Evolutionary conservation across 2,329 filamentous ascomycete species (phyloP), one percentile per base, ranked within the genome.

Genomic region (Diaporthe nobilis): DNA sequence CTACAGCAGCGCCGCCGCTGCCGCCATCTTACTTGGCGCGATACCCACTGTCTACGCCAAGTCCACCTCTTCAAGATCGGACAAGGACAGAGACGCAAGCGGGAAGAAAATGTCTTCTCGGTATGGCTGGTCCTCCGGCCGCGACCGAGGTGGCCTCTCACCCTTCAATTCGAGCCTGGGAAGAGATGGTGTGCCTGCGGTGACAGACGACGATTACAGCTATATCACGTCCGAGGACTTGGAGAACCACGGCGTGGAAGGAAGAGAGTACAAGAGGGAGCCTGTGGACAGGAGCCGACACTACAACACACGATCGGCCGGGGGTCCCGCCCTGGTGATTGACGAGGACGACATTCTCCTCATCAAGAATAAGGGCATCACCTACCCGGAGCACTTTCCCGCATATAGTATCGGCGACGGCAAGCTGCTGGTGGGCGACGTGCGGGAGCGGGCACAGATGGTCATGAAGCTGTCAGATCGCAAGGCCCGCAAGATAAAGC

Each of bases 141-240:
- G 86, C 77, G 86, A 86, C 67, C 85, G 85, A 75, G 77, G 77
- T 42, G 82, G 80, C 75, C 81, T 90, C 76, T 91, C 89, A 67
- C 88, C 89, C n/a, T 91, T 88, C 79, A 83, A 84, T 75, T 88
- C 89, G 47, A 81, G 85, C 76, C 78, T 85, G 22, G 83, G 85
- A 51, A 79, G 81, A 20, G 76, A 75, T 53, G 86, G 87, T 57
- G 84, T 88, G 13, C 90, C 92, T 44, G 88, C 92, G 78, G 92
- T 96, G 76, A 94, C 91, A 79, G 93, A 95, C 79, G 90, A 93
- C 47, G 94, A 96, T 85, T 96, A 92, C 83, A 93, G 91, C 82
- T 96, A 96, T 86, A 95, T 96, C 81, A 95, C 94, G n/a, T 92
- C 92, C 39, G 91, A 94, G 80, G 94, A 96, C 80, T 83, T 95